Base-by-base conservation (phyloP, 106 monocot genomes). In the Phalaenopsis equestris region DNA sequence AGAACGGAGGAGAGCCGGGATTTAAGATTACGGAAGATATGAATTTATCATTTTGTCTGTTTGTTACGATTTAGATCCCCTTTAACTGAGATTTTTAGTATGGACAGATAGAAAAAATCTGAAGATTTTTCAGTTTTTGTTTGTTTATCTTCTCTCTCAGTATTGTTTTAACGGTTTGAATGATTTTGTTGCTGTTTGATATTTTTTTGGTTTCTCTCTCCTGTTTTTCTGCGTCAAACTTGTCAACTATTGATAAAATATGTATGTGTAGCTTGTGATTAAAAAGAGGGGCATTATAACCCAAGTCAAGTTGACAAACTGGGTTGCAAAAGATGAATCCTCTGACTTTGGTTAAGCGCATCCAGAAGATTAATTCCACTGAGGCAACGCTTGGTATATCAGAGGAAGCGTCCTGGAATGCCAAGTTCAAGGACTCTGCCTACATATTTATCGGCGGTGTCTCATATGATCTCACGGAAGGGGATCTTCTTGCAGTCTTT, bases 401-500 rank as follows among this genome's bases (percentile, higher is more conserved):
- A 2, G 96, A 97, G 10, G 92, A 94, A 52, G 96, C 92, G 6
- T 97, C 96, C 6, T 97, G 96, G 96, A 94, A 97, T 78, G 91
- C 91, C 65, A 90, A 90, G 75, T 97, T 92, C 90, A 97, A 90
- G 86, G 96, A 94, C 65, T 97, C 96, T n/a, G 96, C 96, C 68
- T 97, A 97, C 61, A 72, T 97, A 64, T 97, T 89, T 82, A 86
- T 92, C 75, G 96, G 96, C 41, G 92, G 96, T 48, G 87, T 97
- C 84, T 87, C 96, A 72, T 97, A 83, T 78, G 90, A 97, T 42
- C 96, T 97, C 90, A 94, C 94, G 58, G 96, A 94, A 79, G 96
- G 96, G 37, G 96, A 97, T 61, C 87, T 97, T 61, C 86, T 97
- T 61, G 94, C 96, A 73, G 92, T 97, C 45, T 97, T 97, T 46